Percentiles rank a stretch among this genome's conserved stretches.
phyloP scores from a whole-genome alignment of 2,329 filamentous ascomycete species.

The Arthroderma sp. region DNA sequence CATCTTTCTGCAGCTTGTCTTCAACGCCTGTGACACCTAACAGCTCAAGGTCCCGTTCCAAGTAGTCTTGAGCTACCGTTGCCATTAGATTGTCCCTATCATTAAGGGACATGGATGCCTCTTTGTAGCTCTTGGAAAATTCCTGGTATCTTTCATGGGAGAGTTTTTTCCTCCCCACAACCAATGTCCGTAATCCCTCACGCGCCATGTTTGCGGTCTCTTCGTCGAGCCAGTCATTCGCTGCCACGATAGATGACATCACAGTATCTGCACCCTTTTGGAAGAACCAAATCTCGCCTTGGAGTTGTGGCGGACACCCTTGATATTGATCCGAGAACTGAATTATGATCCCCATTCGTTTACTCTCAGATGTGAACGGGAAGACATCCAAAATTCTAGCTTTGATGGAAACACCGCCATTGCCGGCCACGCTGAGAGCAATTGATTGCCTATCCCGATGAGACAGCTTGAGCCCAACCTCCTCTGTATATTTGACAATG shows the following conservation, averaged over 20 bases:
- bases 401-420: slow-evolving; percentile 61
- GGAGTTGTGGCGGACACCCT: slow-evolving; percentile 38
- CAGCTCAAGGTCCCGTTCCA: slow-evolving; percentile 82
- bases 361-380: slow-evolving; percentile 94
- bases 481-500: slow-evolving; percentile 91
- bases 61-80: slow-evolving; percentile 61
- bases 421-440: slow-evolving; percentile 63
- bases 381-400: slow-evolving; percentile 89
- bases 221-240: slow-evolving; percentile 97
- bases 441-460: slow-evolving; percentile 82
- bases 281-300: slow-evolving; percentile 91
- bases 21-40: slow-evolving; percentile 97
- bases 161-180: slow-evolving; percentile 83
- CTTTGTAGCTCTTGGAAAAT: slow-evolving; percentile 61
- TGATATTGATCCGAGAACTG: slow-evolving; percentile 55
- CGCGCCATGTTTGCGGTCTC: slow-evolving; percentile 99
- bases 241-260: slow-evolving; percentile 87
- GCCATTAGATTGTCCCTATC: slow-evolving; percentile 74
- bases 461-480: slow-evolving; percentile 70
- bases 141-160: slow-evolving; percentile 67
- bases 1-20: slow-evolving; percentile 88
- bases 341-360: slow-evolving; percentile 95
- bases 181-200: slow-evolving; percentile 84
- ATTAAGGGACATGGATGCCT: slow-evolving; percentile 68
- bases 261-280: slow-evolving; percentile 98